Evolutionary conservation across 805 yeast genomes (phyloP), one percentile per base, ranked within the genome.

Genomic region (Yamadazyma scolyti): DNA sequence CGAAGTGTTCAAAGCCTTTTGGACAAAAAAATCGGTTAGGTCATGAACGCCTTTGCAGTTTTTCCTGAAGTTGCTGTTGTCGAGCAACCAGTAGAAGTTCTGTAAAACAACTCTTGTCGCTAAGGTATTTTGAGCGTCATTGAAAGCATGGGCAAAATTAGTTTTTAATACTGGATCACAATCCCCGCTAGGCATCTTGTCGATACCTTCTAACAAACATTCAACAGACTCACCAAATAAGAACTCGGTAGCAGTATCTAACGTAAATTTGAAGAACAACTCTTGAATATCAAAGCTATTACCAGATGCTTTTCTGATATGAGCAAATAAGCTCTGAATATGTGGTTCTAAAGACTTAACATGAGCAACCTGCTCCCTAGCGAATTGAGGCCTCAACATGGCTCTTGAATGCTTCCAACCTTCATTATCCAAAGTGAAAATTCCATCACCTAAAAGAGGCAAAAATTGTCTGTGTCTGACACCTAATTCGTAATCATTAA

Each of bases 201-300:
- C 65, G 20, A 61, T 47, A 10, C 30, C 49, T 34, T 56, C 62
- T 19, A 40, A 42, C 22, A 61, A 52, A 14, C 56, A 44, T 25
- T 50, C 52, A 26, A 51, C 52, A 6, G 61, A 49, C 39, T 58
- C 64, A 14, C 71, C 71, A 46, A 65, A 60, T 32, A 65, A 53
- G 40, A 63, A 62, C 43, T 65, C 69, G 15, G 67, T 52, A 7
- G 69, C 57, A 16, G 66, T 54, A 40, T 65, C 71, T 33, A 63
- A 48, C 10, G 70, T 62, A 13, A 61, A 50, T 29, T 44, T 47
- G 39, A 50, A 56, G 39, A 61, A 56, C 20, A 49, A 48, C n/a
- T 54, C 56, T 37, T 60, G 66, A 23, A 59, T 31, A 37, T 61
- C 64, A 39, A 60, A 48, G 8, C 46, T 35, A 16, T 39, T 21